Conservation (phyloP, 2,329 filamentous ascomycete genomes). For the Beauveria sp. region DNA sequence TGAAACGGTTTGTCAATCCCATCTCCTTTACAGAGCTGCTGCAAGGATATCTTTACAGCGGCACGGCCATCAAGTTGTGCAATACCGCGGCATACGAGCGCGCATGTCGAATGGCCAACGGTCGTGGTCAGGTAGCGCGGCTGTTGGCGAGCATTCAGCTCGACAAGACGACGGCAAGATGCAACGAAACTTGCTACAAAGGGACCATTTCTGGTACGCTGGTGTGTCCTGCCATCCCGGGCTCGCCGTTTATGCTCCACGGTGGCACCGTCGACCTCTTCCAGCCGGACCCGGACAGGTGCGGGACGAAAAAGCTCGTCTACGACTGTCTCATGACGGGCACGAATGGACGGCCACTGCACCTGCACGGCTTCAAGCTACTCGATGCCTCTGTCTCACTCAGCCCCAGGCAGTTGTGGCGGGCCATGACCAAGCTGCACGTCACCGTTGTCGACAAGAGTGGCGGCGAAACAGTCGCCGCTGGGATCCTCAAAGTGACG, state of each 20-base stretch:
- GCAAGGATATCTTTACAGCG: background rate
- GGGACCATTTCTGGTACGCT: background rate
- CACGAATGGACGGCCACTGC: conserved; percentile 41
- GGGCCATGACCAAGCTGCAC: conserved; percentile 54
- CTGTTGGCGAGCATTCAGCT: background rate
- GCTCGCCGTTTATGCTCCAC: conserved; percentile 54
- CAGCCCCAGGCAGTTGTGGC: conserved; percentile 50
- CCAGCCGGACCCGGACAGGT: conserved; percentile 40
- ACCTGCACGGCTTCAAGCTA: conserved; percentile 56
- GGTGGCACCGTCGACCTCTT: conserved; percentile 52
- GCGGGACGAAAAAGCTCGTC: conserved; percentile 50
- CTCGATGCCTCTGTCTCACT: conserved; percentile 54
- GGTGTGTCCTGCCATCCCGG: conserved; percentile 17
- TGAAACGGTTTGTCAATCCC: background rate
- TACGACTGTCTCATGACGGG: conserved; percentile 57
- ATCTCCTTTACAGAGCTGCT: background rate
- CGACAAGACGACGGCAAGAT: background rate
- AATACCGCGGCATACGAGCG: conserved; percentile 21
- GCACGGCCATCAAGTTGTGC: background rate
- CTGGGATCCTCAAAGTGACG: background rate
- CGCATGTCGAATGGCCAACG: background rate
- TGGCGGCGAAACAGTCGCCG: conserved; percentile 13
- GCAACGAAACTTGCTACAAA: background rate
- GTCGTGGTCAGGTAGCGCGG: background rate
- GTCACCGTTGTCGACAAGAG: conserved; percentile 45